These are phyloP conservation scores for Termitomyces sp. DNA, from an alignment of 1,284 basidiomycete species.

Conservation along the genomic window DNA sequence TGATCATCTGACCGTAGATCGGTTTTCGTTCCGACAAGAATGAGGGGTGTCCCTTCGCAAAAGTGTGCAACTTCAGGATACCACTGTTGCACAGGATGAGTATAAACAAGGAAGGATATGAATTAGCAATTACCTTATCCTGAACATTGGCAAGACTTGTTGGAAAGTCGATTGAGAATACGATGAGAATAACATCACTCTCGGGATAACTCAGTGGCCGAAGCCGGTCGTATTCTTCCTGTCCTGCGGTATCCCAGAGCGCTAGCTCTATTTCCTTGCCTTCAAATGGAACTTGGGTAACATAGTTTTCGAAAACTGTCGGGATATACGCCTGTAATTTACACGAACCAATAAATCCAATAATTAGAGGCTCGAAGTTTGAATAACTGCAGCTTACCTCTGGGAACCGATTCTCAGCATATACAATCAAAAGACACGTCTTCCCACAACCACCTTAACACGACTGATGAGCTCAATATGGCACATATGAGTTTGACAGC, in stretches of 20 bases:
- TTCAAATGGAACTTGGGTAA: slow-evolving; percentile 86
- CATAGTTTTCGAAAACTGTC: slow-evolving; percentile 97
- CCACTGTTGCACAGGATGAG: slow-evolving; percentile 59
- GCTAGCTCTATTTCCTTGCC: slow-evolving; percentile 91
- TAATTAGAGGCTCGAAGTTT: slow-evolving; percentile 14
- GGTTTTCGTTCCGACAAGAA: slow-evolving; percentile 92
- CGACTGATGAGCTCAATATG: slow-evolving; percentile 15
- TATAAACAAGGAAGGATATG: not conserved
- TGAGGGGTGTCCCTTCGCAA: slow-evolving; percentile 88
- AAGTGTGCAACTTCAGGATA: slow-evolving; percentile 97
- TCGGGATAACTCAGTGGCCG: slow-evolving; percentile 95
- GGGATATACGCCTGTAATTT: slow-evolving; percentile 84
- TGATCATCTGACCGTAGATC: slow-evolving; percentile 87
- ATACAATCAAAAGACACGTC: slow-evolving; percentile 91
- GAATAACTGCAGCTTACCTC: slow-evolving; percentile 57
- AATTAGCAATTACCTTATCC: slow-evolving; percentile 64
- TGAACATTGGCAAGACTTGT: slow-evolving; percentile 90
- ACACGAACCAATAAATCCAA: slow-evolving; percentile 16
- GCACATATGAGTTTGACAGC: slow-evolving; percentile 23
- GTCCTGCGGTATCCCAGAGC: slow-evolving; percentile 97
- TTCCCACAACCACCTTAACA: slow-evolving; percentile 73
- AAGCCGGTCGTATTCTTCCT: slow-evolving; percentile 96
- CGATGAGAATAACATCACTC: slow-evolving; percentile 94
- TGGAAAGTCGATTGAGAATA: slow-evolving; percentile 97
- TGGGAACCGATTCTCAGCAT: slow-evolving; percentile 96